These are phyloP conservation scores for Sporothrix phasma DNA, from an alignment of 2,329 filamentous ascomycete genomes.

Conservation along the genomic window DNA sequence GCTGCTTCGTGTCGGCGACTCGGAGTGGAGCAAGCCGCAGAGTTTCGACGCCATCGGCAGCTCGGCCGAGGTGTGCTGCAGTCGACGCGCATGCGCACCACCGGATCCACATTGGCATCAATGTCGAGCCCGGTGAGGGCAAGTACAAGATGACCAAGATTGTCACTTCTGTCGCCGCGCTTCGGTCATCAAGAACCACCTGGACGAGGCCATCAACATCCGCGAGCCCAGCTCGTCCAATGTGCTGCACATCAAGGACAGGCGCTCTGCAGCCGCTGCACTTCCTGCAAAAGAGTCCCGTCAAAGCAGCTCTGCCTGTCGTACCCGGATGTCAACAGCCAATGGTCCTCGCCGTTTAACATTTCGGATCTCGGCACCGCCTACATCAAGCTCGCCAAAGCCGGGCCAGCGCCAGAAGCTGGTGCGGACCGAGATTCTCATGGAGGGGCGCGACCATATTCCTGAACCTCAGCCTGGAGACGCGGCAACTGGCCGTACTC, in stretches of 20 bases:
- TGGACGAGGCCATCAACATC: conserved; percentile 79
- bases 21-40: conserved; percentile 92
- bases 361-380: conserved; percentile 89
- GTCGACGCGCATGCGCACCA: conserved; percentile 51
- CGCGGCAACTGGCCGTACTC: conserved; percentile 96
- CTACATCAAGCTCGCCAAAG: conserved; percentile 88
- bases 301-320: conserved; percentile 88
- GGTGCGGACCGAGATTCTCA: conserved; percentile 76
- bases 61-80: conserved; percentile 77
- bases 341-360: conserved; percentile 96
- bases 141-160: conserved; percentile 98
- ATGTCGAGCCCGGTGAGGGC: conserved; percentile 79
- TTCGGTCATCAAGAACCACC: conserved; percentile 91
- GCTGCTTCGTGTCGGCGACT: conserved; percentile 77
- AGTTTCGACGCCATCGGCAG: conserved; percentile 97
- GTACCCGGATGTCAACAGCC: conserved; percentile 88
- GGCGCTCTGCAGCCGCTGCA: conserved; percentile 79
- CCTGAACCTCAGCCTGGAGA: conserved; percentile 80
- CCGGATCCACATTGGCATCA: conserved; percentile 83
- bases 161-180: conserved; percentile 79
- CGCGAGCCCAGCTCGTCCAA: conserved; percentile 87
- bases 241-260: conserved; percentile 63
- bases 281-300: conserved; percentile 71
- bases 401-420: conserved; percentile 81
- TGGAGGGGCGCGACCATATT: conserved; percentile 94